Evolutionary conservation across 768 basidiomycete species (phyloP).

Genomic region (Podaxis sp.): DNA sequence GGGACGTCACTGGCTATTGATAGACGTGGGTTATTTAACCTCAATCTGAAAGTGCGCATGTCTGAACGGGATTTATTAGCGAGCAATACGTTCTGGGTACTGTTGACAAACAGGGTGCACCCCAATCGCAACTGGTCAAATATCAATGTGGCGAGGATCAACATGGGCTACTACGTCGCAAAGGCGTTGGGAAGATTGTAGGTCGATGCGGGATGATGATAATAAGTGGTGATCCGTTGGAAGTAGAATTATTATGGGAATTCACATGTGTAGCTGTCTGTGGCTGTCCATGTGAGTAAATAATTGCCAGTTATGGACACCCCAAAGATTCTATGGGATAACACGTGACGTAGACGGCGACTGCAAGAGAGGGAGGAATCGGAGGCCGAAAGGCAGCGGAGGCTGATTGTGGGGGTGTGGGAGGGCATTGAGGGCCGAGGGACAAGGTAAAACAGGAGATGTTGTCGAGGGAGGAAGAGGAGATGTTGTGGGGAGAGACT

Average conservation of each 20-base stretch:
- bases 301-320: constrained; percentile 6
- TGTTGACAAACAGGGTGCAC: constrained; percentile 28
- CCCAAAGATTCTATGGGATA: constrained; percentile 12
- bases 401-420: too few relatives aligned
- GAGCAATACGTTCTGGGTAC: constrained; percentile 30
- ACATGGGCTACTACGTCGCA: constrained; percentile 22
- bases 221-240: not conserved
- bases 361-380: not conserved
- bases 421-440: not conserved
- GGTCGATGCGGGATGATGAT: not conserved
- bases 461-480: not conserved
- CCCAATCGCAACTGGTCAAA: constrained; percentile 28
- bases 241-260: not conserved
- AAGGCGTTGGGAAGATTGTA: constrained; percentile 21
- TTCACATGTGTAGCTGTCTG: constrained; percentile 2
- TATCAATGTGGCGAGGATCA: constrained; percentile 25
- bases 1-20: constrained; percentile 29
- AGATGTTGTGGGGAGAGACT: not conserved
- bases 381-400: not conserved
- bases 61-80: constrained; percentile 15
- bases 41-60: not conserved
- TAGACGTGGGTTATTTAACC: constrained; percentile 21
- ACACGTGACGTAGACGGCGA: constrained; percentile 4
- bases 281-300: not conserved
- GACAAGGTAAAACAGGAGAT: not conserved